These are phyloP conservation scores for Choanephora cucurbitarum DNA, from an alignment of 371 early-diverging fungal genomes.

Conservation along the genomic window DNA sequence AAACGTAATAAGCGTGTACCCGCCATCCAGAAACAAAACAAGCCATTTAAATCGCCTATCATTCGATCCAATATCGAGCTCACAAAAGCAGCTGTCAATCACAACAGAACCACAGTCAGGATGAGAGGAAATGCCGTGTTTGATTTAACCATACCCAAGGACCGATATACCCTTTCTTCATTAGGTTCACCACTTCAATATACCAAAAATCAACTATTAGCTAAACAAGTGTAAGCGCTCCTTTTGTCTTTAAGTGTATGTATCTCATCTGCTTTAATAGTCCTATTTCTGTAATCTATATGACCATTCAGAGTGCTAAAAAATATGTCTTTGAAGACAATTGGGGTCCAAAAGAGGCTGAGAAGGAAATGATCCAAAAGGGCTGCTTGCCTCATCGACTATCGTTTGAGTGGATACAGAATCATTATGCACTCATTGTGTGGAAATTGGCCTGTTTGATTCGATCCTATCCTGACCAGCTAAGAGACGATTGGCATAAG, in stretches of 20 bases:
- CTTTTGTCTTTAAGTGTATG: not conserved
- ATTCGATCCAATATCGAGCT: conserved; percentile 30
- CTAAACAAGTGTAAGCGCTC: conserved; percentile 29
- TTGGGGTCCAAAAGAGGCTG: conserved; percentile 57
- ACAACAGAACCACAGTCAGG: conserved; percentile 1
- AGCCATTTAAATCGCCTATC: conserved; percentile 42
- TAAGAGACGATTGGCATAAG: conserved; percentile 46
- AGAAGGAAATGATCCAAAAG: conserved; percentile 32
- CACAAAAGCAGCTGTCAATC: conserved; percentile 30
- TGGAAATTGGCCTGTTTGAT: conserved; percentile 74
- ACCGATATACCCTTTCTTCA: conserved; percentile 12
- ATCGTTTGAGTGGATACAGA: conserved; percentile 61
- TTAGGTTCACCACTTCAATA: conserved; percentile 25
- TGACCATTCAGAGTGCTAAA: conserved; percentile 36
- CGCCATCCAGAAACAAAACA: conserved; percentile 5
- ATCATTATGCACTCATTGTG: conserved; percentile 74
- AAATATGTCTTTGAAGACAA: conserved; percentile 26
- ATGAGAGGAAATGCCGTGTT: conserved; percentile 26
- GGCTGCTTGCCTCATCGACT: conserved; percentile 46
- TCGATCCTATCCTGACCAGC: conserved; percentile 57
- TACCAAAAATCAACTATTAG: conserved; percentile 16
- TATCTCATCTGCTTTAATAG: too few relatives aligned
- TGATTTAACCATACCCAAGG: conserved; percentile 17
- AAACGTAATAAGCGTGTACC: conserved; percentile 6
- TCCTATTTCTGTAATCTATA: conserved; percentile 20